These are phyloP conservation scores for Avena insularis DNA, from an alignment of 176 grass and related monocot species.

Conservation along the genomic window DNA sequence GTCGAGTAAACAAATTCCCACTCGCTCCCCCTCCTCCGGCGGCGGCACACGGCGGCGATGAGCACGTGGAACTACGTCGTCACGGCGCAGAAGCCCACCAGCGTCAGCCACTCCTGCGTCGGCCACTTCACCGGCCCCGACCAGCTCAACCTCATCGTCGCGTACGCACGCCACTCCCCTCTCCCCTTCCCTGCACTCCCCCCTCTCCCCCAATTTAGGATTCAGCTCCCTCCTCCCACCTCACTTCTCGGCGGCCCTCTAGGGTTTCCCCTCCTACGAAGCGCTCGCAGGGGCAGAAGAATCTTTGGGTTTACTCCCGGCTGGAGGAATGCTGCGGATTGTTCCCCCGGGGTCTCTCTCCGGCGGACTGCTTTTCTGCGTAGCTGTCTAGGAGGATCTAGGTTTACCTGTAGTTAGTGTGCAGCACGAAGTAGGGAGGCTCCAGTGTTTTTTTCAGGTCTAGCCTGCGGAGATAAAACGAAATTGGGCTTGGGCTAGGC, in stretches of 20 bases:
- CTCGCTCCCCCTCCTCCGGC: background rate
- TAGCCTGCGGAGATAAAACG: too few species aligned
- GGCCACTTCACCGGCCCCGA: constrained; percentile 95
- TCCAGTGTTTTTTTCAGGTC: too few species aligned
- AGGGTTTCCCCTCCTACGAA: too few species aligned
- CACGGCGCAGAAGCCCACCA: constrained; percentile 98
- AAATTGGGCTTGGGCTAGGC: too few species aligned
- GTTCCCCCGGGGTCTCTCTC: background rate
- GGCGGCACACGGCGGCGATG: constrained; percentile 50
- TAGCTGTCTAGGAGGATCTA: too few species aligned
- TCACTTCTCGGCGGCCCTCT: too few species aligned
- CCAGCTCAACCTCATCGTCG: constrained; percentile 94
- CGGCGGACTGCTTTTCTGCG: background rate
- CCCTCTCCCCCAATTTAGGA: background rate
- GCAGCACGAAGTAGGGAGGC: too few species aligned
- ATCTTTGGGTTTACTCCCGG: too few species aligned
- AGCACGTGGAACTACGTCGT: constrained; percentile 99
- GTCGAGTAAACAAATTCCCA: too few species aligned
- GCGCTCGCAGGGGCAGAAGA: background rate
- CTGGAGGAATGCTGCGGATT: too few species aligned
- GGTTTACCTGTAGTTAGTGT: too few species aligned
- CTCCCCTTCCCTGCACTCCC: background rate
- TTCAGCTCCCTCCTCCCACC: background rate
- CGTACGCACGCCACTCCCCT: constrained; percentile 43
- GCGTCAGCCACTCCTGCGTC: constrained; percentile 96